Conservation (phyloP, 208 protist genomes). For the Porcisia deanei region DNA sequence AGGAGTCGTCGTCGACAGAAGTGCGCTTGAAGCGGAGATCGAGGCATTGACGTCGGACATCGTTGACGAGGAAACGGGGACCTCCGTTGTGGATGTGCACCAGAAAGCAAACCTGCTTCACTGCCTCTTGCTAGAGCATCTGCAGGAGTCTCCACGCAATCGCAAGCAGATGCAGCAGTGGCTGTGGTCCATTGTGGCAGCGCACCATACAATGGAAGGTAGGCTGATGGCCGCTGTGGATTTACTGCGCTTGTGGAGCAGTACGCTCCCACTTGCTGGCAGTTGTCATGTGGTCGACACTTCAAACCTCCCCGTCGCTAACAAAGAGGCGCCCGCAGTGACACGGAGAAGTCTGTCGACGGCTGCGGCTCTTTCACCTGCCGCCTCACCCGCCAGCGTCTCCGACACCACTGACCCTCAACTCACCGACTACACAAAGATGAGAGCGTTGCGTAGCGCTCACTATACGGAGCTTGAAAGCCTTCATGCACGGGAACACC, state of each 20-base stretch:
- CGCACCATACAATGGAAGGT: conserved; percentile 67
- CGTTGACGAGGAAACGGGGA: conserved; percentile 25
- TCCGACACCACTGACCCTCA: background rate
- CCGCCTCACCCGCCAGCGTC: background rate
- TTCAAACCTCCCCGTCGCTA: background rate
- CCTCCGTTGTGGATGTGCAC: conserved; percentile 53
- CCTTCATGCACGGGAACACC: conserved; percentile 48
- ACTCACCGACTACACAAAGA: background rate
- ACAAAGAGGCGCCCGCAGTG: background rate
- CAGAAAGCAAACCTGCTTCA: conserved; percentile 59
- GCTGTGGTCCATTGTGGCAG: conserved; percentile 71
- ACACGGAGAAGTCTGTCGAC: conserved; percentile 13
- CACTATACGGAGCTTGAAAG: conserved; percentile 35
- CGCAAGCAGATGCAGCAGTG: conserved; percentile 59
- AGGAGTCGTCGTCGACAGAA: background rate
- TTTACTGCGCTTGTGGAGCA: conserved; percentile 17
- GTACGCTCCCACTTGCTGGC: conserved; percentile 1
- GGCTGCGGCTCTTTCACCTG: conserved; percentile 8
- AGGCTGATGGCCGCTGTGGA: conserved; percentile 65
- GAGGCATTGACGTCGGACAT: conserved; percentile 48
- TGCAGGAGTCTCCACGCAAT: conserved; percentile 36
- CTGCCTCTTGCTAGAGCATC: conserved; percentile 55
- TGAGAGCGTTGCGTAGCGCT: background rate
- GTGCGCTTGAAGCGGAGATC: conserved; percentile 23
- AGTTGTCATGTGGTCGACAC: background rate